phyloP scores from a whole-genome alignment of 345 rosid species.

The Rubroshorea leprosula region DNA sequence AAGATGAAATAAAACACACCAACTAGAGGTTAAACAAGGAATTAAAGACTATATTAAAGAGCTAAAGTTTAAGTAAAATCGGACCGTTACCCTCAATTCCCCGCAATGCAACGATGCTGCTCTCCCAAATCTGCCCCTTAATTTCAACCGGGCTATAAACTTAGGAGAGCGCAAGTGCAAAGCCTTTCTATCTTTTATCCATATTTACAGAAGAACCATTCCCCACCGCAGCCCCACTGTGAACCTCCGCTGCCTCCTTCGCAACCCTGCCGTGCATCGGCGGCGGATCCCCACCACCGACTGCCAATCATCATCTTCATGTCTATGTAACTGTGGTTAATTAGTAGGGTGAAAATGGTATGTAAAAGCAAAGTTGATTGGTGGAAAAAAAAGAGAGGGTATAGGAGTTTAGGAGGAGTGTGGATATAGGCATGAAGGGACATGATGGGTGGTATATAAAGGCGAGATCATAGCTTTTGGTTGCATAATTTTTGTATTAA shows the following conservation, averaged over 20 bases:
- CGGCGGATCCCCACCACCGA: conserved; percentile 1
- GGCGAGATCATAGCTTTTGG: conserved; percentile 42
- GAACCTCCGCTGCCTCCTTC: conserved; percentile 13
- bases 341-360: neutral
- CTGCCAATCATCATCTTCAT: conserved; percentile 4
- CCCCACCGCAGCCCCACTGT: conserved; percentile 14
- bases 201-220: conserved; percentile 28
- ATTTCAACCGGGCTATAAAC: conserved; percentile 32
- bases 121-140: conserved; percentile 50
- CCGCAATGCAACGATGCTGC: conserved; percentile 73
- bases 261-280: conserved; percentile 13
- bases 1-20: conserved; percentile 8
- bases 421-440: conserved; percentile 30
- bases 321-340: too few species aligned
- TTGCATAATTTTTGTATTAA: neutral
- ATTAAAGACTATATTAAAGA: conserved; percentile 10
- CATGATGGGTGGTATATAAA: conserved; percentile 55
- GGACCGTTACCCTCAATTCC: conserved; percentile 97
- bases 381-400: neutral
- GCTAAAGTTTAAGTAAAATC: conserved; percentile 31
- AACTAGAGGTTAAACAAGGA: conserved; percentile 23
- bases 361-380: conserved; percentile 7
- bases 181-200: conserved; percentile 33
- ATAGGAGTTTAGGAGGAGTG: conserved; percentile 1
- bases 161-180: conserved; percentile 80